Evolutionary conservation across 495 filamentous ascomycete species (phyloP).

Genomic region (Penicillium atrosanguineum): DNA sequence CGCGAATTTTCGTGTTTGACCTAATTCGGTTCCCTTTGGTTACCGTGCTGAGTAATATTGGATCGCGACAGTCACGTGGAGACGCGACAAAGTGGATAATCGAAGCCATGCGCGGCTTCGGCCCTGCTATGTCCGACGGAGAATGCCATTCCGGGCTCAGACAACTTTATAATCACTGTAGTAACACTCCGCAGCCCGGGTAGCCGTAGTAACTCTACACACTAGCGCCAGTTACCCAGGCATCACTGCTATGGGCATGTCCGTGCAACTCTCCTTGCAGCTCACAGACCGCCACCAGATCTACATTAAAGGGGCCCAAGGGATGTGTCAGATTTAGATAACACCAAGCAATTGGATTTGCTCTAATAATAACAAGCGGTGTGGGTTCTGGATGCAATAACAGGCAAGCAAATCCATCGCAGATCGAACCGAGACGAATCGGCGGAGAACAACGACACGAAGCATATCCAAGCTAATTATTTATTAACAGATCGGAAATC

Average conservation of each 20-base stretch:
- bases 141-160: conserved; percentile 22
- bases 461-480: conserved; percentile 14
- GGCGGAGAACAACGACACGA: conserved; percentile 10
- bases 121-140: conserved; percentile 11
- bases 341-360: conserved; percentile 11
- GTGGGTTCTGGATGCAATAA: conserved; percentile 5
- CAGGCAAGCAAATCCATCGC: conserved; percentile 16
- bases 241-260: background rate
- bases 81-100: conserved; percentile 11
- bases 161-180: conserved; percentile 4
- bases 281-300: background rate
- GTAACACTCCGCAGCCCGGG: background rate
- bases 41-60: conserved; percentile 16
- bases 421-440: conserved; percentile 7
- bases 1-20: conserved; percentile 44
- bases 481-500: conserved; percentile 14
- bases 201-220: background rate
- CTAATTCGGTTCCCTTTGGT: conserved; percentile 28
- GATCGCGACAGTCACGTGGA: conserved; percentile 23
- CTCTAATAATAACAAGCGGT: conserved; percentile 16
- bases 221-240: background rate
- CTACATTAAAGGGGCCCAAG: conserved; percentile 1
- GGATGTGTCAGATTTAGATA: background rate
- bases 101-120: conserved; percentile 10
- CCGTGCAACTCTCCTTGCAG: background rate